Percentiles rank a stretch among this genome's conserved stretches.
phyloP scores from a whole-genome alignment of 768 basidiomycete genomes.

The Tricholoma bakamatsutake region DNA sequence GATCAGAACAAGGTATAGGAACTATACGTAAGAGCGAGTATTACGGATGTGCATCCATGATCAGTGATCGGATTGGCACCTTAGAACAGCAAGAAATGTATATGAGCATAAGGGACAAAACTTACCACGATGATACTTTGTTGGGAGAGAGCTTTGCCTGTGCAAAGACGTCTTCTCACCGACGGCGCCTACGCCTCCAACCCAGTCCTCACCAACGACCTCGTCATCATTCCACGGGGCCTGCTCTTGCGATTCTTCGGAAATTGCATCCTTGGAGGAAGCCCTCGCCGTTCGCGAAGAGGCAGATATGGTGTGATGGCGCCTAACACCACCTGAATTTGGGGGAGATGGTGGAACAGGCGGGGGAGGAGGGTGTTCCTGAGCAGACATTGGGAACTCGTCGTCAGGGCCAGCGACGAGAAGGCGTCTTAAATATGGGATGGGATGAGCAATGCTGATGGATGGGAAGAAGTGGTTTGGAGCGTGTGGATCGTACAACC shows the following conservation, averaged over 20 bases:
- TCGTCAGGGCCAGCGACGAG: slow-evolving; percentile 8
- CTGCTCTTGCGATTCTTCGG: slow-evolving; percentile 56
- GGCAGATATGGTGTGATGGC: slow-evolving; percentile 80
- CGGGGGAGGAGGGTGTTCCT: slow-evolving; percentile 32
- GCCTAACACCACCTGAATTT: slow-evolving; percentile 52
- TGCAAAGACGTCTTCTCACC: slow-evolving; percentile 79
- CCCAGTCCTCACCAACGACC: slow-evolving; percentile 75
- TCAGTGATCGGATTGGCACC: slow-evolving; percentile 15
- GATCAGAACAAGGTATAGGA: slow-evolving; percentile 8
- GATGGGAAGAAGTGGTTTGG: slow-evolving; percentile 11
- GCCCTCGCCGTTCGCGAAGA: slow-evolving; percentile 61
- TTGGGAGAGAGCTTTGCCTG: slow-evolving; percentile 76
- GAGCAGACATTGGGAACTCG: slow-evolving; percentile 24
- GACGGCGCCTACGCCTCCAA: slow-evolving; percentile 74
- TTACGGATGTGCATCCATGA: slow-evolving; percentile 18
- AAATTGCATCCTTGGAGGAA: slow-evolving; percentile 55
- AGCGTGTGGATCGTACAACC: neutral
- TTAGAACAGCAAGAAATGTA: slow-evolving; percentile 6
- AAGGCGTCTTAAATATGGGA: slow-evolving; percentile 10
- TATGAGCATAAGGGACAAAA: slow-evolving; percentile 11
- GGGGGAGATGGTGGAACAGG: slow-evolving; percentile 36
- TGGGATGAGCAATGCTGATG: slow-evolving; percentile 8
- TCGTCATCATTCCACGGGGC: slow-evolving; percentile 70
- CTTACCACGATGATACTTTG: slow-evolving; percentile 72
- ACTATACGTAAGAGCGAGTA: slow-evolving; percentile 7